Base-by-base conservation (phyloP, 768 basidiomycete genomes). In the Russula vinacea region DNA sequence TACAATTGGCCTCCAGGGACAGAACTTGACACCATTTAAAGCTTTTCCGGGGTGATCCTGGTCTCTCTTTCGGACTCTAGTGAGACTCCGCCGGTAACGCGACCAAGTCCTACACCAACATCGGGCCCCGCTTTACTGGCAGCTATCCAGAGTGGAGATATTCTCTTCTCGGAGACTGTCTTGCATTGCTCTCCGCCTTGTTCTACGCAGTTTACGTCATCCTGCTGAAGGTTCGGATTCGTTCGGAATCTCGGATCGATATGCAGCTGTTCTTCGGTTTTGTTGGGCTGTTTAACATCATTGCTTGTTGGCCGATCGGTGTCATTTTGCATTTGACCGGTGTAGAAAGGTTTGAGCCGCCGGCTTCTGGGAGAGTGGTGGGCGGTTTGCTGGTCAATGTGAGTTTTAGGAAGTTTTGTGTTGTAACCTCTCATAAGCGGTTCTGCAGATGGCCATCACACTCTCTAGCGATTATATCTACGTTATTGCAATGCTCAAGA, bases 261-360 rank as follows among this genome's bases (percentile, higher is more conserved):
- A 94, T 95, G 94, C 90, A 93, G 67, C 79, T 95, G 33, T 95
- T 97, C 78, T 94, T 97, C 70, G 95, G 95, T 26, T 96, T 92
- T 68, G 93, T 96, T 32, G 93, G 94, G 11, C 76, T 93, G 16
- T 92, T 91, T 78, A 96, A 91, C 73, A 84, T 92, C 71, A 65
- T 89, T 5, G 73, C 78, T 17, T 84, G 84, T 64, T 90, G 91
- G 85, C 92, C 93, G 0, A 74, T 93, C 13, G 92, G 87, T 1
- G 69, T 93, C 26, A 60, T 93, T 50, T 81, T 98, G 45, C 92
- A 98, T 72, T 73, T 85, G 40, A 76, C 84, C 7, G 88, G 87
- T 1, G 73, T 82, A 24, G 95, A 98, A 71, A 70, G 74, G n/a
- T 86, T 96, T 64, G 85, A 90, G 72, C 72, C 87, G 24, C 95